Evolutionary conservation across 2,329 filamentous ascomycete genomes (phyloP).

Genomic region (Phyllosticta capitalensis): DNA sequence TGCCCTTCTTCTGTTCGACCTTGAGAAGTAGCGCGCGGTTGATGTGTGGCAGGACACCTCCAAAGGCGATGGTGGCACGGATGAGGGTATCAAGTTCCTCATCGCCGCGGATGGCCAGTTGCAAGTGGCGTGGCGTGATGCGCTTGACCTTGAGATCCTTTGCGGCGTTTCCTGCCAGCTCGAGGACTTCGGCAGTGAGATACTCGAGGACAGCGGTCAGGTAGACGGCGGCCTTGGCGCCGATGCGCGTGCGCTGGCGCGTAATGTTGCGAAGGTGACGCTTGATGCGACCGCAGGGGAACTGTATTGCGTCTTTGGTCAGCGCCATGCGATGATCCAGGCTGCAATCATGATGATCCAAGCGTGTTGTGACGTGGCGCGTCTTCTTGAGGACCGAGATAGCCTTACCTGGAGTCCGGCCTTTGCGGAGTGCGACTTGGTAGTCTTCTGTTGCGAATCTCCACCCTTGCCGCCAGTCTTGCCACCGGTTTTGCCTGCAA

Average conservation of each 20-base stretch:
- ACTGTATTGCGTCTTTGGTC: slow-evolving; percentile 47
- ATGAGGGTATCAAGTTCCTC: slow-evolving; percentile 97
- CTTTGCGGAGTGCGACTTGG: slow-evolving; percentile 88
- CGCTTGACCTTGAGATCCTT: slow-evolving; percentile 99
- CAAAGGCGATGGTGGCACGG: slow-evolving; percentile 93
- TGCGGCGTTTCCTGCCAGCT: slow-evolving; percentile 94
- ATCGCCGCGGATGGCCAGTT: slow-evolving; percentile 95
- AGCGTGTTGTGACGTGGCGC: slow-evolving; percentile 11
- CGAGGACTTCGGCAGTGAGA: slow-evolving; percentile 92
- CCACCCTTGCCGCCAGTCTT: slow-evolving; percentile 76
- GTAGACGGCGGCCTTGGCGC: slow-evolving; percentile 96
- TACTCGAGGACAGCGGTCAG: slow-evolving; percentile 98
- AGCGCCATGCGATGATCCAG: background rate
- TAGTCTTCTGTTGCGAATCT: slow-evolving; percentile 69
- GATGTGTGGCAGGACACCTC: slow-evolving; percentile 97
- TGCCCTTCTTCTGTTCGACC: slow-evolving; percentile 96
- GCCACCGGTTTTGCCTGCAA: slow-evolving; percentile 55
- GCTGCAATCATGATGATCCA: background rate
- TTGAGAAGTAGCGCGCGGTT: slow-evolving; percentile 93
- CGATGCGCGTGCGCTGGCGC: slow-evolving; percentile 99
- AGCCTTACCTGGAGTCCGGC: slow-evolving; percentile 84
- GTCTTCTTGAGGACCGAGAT: background rate
- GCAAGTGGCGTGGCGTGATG: slow-evolving; percentile 94
- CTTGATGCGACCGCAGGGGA: slow-evolving; percentile 99
- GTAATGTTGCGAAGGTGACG: slow-evolving; percentile 99